Evolutionary conservation across 2,329 filamentous ascomycete species (phyloP).

Genomic region (Cryphonectria parasitica): DNA sequence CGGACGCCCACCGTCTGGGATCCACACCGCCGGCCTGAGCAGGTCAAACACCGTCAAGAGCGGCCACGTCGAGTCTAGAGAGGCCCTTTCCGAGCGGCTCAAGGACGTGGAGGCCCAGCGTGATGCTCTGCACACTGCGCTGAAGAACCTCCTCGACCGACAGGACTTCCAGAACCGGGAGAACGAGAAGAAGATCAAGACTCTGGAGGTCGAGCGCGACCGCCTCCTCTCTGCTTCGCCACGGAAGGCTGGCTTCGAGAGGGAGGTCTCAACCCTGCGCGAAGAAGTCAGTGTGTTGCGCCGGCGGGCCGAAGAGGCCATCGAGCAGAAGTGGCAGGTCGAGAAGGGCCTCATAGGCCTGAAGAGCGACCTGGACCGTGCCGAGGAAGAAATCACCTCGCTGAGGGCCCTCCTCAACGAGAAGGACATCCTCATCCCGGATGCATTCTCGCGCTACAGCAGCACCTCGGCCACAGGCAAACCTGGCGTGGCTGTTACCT

Average conservation of each 20-base stretch:
- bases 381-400: constrained; percentile 89
- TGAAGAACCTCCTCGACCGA: constrained; percentile 83
- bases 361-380: constrained; percentile 95
- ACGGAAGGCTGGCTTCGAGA: constrained; percentile 78
- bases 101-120: constrained; percentile 94
- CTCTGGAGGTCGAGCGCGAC: constrained; percentile 78
- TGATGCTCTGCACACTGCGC: constrained; percentile 84
- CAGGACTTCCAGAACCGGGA: constrained; percentile 85
- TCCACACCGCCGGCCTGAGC: constrained; percentile 38
- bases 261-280: constrained; percentile 77
- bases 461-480: constrained; percentile 43
- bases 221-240: constrained; percentile 71
- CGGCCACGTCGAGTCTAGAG: constrained; percentile 60
- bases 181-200: constrained; percentile 77
- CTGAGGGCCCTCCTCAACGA: constrained; percentile 78
- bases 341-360: constrained; percentile 87
- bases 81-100: constrained; percentile 75
- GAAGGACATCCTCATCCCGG: constrained; percentile 78
- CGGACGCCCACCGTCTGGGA: constrained; percentile 36
- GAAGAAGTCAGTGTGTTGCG: constrained; percentile 85
- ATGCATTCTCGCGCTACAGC: constrained; percentile 52
- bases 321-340: constrained; percentile 95
- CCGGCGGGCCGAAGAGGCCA: constrained; percentile 85
- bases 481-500: constrained; percentile 59
- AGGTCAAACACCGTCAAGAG: constrained; percentile 64